phyloP scores from a whole-genome alignment of 2,329 filamentous ascomycete species.

The Trichoderma pleuroti region DNA sequence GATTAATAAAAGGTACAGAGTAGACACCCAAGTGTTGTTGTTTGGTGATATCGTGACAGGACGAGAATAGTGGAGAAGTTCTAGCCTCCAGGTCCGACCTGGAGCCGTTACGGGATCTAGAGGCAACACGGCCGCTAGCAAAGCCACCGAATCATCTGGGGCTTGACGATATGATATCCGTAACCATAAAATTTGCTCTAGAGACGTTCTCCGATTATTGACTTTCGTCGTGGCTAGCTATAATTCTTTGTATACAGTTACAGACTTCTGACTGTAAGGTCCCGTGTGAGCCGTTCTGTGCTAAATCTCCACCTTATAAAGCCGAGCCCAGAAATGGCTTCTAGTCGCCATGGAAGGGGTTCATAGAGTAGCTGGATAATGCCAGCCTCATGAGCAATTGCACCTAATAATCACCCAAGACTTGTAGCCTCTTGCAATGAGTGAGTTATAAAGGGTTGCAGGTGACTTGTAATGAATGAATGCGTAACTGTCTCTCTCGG shows the following conservation, averaged over 20 bases:
- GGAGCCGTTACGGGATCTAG: neutral
- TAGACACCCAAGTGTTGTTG: neutral
- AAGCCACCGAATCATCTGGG: neutral
- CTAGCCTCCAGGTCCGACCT: neutral
- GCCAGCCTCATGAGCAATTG: neutral
- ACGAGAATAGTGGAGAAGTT: neutral
- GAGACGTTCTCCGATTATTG: too few species aligned
- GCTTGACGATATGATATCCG: neutral
- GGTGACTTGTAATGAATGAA: neutral
- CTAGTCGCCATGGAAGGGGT: too few species aligned
- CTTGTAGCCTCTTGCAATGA: fast-evolving
- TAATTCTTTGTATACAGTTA: neutral
- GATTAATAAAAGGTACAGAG: neutral
- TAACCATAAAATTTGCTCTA: neutral
- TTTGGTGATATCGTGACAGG: neutral
- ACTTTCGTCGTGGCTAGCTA: neutral
- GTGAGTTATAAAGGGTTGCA: neutral
- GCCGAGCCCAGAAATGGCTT: too few species aligned
- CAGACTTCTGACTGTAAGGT: too few species aligned
- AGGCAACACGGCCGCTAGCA: neutral
- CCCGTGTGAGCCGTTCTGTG: too few species aligned
- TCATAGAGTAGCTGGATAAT: neutral
- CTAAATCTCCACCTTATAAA: too few species aligned
- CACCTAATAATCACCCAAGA: neutral
- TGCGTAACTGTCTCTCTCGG: neutral